phyloP scores from a whole-genome alignment of 306 rosid genomes.

The Lagenaria siceraria region DNA sequence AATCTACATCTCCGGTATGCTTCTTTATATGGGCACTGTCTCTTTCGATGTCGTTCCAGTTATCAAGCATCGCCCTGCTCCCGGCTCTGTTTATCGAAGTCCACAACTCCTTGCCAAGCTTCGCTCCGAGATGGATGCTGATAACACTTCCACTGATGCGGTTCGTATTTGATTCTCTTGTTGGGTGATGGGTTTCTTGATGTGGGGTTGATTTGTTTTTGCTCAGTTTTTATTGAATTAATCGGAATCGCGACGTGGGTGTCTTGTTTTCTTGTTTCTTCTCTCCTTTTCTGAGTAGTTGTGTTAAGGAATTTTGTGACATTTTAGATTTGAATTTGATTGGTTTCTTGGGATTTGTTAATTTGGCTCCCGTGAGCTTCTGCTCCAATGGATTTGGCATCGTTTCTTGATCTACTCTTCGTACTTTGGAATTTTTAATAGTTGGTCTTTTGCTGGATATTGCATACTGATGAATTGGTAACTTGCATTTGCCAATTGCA shows the following conservation, averaged over 20 bases:
- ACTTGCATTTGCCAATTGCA: background rate
- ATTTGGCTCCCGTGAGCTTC: background rate
- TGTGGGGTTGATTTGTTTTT: slow-evolving; percentile 7
- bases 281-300: background rate
- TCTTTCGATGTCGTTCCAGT: slow-evolving; percentile 66
- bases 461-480: background rate
- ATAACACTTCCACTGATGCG: slow-evolving; percentile 68
- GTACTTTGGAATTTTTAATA: background rate
- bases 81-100: slow-evolving; percentile 75
- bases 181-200: background rate
- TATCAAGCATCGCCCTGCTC: slow-evolving; percentile 52
- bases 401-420: background rate
- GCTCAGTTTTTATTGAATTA: background rate
- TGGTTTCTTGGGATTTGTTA: background rate
- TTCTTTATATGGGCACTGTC: slow-evolving; percentile 70
- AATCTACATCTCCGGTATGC: slow-evolving; percentile 80
- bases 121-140: slow-evolving; percentile 57
- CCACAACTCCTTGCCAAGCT: slow-evolving; percentile 61
- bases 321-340: background rate
- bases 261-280: background rate
- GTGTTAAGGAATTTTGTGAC: background rate
- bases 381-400: background rate
- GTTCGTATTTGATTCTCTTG: slow-evolving; percentile 20
- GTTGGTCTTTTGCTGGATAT: background rate
- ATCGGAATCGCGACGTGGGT: background rate